Base-by-base conservation (phyloP, 73 alveolate species). In the Paramecium sonneborni region DNA sequence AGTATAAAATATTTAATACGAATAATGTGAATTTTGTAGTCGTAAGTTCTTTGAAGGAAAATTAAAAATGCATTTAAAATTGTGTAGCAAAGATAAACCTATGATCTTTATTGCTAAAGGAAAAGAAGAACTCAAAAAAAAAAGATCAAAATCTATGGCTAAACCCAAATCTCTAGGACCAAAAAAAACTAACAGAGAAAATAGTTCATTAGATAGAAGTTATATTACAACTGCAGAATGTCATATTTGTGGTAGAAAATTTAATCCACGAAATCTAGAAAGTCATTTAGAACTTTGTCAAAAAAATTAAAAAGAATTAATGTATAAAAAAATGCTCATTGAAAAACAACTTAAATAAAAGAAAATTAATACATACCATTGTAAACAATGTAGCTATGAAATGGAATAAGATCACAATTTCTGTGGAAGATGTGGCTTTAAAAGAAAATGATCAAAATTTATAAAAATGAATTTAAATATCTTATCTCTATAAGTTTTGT, bases 401-500 rank as follows among this genome's bases (percentile, higher is more conserved):
- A 38, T 79, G 69, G 70, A 79, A 39, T 14, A 7, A 20, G 90
- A 79, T 41, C 90, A 79, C 24, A 79, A 79, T 24, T 79, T 79
- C 55, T 79, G 90, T 43, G 90, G 90, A 39, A 79, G 55, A 79
- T 79, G 90, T 26, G 90, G 90, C 3, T 38, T 62, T 11, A 79
- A 79, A 79, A 74, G 46, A 74, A 24, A 79, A 79, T 79, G 48
- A 79, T 79, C 10, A 52, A 52, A 52, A 52, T 52, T 52, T 52
- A 52, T 52, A 18, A 52, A 52, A 18, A 18, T 52, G 26, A 52
- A 18, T 52, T 52, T 52, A 52, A 18, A n/a, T 52, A 52, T 52
- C 68, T 52, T 52, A 52, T n/a, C 68, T 52, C 32, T 52, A 18
- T 18, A 52, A 52, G 68, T 52, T 52, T n/a, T 52, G 57, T 18